Percentiles rank a stretch among this genome's conserved stretches.
Conservation (phyloP, 495 filamentous ascomycete species). For the Echria macrotheca region DNA sequence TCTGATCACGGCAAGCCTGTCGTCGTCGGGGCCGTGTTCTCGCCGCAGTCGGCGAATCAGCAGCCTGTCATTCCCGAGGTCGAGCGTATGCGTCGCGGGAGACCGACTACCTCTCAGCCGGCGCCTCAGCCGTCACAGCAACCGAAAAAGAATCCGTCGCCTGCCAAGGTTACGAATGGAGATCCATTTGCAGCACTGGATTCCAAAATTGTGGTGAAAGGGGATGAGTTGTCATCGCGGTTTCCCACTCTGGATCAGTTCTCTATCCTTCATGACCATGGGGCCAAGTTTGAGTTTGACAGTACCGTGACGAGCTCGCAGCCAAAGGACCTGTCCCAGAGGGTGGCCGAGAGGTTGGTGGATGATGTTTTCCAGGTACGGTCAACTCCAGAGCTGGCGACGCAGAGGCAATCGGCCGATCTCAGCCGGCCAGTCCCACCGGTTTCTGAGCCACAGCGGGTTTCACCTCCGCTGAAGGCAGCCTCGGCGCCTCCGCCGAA, state of each 20-base stretch:
- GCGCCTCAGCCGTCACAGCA: constrained; percentile 31
- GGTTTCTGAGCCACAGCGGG: constrained; percentile 7
- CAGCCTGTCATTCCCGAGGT: constrained; percentile 80
- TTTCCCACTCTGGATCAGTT: constrained; percentile 96
- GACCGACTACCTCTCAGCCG: constrained; percentile 61
- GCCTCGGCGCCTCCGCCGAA: constrained; percentile 36
- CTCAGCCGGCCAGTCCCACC: constrained; percentile 20
- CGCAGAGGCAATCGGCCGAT: constrained; percentile 33
- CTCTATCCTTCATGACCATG: constrained; percentile 78
- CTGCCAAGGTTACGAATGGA: constrained; percentile 58
- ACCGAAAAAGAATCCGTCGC: constrained; percentile 65
- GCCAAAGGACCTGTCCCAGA: constrained; percentile 60
- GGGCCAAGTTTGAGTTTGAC: constrained; percentile 84
- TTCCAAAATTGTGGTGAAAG: constrained; percentile 47
- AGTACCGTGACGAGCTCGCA: constrained; percentile 42
- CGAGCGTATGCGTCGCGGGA: constrained; percentile 86
- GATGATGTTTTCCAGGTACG: constrained; percentile 62
- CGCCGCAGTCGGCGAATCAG: constrained; percentile 61
- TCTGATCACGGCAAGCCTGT: constrained; percentile 42
- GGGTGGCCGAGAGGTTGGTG: constrained; percentile 77
- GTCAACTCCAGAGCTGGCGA: constrained; percentile 19
- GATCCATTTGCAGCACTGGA: constrained; percentile 92
- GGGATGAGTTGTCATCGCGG: constrained; percentile 74
- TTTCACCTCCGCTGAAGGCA: constrained; percentile 30
- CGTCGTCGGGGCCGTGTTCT: constrained; percentile 63